A percentile compares a stretch with the other conserved stretches of the same genome.
Conservation (phyloP, 2,329 filamentous ascomycete genomes). For the Magnaporthales sp. region DNA sequence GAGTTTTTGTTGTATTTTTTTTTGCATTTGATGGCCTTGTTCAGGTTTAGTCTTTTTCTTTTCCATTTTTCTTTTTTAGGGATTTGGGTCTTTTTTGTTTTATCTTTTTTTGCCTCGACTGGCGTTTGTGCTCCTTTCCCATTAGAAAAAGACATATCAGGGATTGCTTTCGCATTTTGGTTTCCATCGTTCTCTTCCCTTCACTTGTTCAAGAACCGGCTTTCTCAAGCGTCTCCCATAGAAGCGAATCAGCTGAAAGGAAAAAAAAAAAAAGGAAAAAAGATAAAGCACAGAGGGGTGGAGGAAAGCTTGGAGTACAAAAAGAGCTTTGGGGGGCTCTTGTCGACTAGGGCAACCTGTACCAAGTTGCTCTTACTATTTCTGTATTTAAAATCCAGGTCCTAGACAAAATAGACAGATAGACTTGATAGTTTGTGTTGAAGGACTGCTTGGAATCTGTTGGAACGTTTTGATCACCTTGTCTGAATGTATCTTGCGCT, state of each 20-base stretch:
- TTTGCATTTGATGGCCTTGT: not conserved
- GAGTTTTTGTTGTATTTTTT: not conserved
- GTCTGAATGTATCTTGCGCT: not conserved
- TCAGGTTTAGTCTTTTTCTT: not conserved
- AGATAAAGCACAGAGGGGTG: not conserved
- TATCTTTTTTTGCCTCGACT: not conserved
- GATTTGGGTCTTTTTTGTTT: not conserved
- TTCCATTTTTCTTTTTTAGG: not conserved
- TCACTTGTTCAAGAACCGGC: not conserved
- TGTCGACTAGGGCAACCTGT: not conserved
- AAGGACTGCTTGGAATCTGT: not conserved
- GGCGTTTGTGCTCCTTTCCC: not conserved
- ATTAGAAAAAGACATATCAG: not conserved
- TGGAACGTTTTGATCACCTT: not conserved
- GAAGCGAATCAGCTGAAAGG: not conserved
- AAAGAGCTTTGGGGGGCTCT: not conserved
- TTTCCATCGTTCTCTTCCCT: not conserved
- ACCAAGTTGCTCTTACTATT: not conserved
- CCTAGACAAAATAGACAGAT: not conserved
- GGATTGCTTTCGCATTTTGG: not conserved
- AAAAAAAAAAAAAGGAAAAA: not conserved
- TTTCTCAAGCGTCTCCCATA: not conserved
- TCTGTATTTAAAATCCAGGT: not conserved
- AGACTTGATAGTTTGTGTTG: not conserved
- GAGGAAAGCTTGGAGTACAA: not conserved